Evolutionary conservation across 768 basidiomycete genomes (phyloP), one percentile per base, ranked within the genome.

Genomic region (Cubamyces lactineus): DNA sequence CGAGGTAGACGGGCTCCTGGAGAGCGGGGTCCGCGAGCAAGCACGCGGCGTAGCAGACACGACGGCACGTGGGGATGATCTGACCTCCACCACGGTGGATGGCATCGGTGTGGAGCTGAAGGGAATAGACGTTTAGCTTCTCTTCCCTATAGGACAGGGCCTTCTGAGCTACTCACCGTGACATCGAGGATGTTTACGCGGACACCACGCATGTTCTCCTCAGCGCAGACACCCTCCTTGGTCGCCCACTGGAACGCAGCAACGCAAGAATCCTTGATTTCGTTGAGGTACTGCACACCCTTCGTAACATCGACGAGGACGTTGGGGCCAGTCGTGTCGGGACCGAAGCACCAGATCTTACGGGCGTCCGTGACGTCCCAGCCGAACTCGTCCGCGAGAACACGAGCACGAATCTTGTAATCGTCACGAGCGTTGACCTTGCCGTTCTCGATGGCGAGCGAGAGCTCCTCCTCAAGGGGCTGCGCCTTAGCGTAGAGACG

Each of bases 281-380:
- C 97, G 75, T 94, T 96, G 65, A 99, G 81, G 82, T 97, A 98
- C 74, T 99, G 97, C 61, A 97, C 94, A 82, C 94, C 97, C 86
- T 98, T 99, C 71, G 97, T 98, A 69, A 91, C 92, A 79, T 99
- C 97, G 71, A 97, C 94, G 77, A 99, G 79, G 77, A 99, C 77
- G 80, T 99, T 99, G 59, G 97, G 88, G 47, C 97, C 97, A 67
- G 92, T 94, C 53, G 94, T 97, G 67, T 99, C 97, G 65, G 97
- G 97, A 70, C 96, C 97, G 84, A 99, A 99, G 79, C 92, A 94
- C 97, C 97, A 99, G 74, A 99, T 98, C 85, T 97, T 98, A 73
- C 97, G 85, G 69, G 97, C 97, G 72, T 99, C 97, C 63, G 97
- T 97, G 68, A 98, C 96, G 75, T 99, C 97, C 97, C 97, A 98